A percentile compares a stretch with the other conserved stretches of the same genome.
Evolutionary conservation across 2,329 filamentous ascomycete species (phyloP).

Genomic region (Samsoniella hepiali): DNA sequence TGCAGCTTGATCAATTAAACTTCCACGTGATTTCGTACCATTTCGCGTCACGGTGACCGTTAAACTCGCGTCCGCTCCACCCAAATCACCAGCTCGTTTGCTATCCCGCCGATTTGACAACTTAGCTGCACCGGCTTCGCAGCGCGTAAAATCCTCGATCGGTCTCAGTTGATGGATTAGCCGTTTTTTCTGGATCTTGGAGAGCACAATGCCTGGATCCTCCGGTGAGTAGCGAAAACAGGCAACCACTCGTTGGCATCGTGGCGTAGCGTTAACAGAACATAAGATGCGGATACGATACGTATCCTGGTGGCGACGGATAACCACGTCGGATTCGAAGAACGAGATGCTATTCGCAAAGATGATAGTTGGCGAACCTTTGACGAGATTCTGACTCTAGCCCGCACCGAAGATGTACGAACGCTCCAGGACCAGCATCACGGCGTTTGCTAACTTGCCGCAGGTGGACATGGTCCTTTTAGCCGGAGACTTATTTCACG

Average conservation of each 20-base stretch:
- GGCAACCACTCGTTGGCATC: background rate
- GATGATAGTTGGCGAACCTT: conserved; percentile 97
- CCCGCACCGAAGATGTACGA: conserved; percentile 71
- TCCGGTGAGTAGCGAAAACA: background rate
- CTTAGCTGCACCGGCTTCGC: background rate
- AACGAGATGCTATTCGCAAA: conserved; percentile 88
- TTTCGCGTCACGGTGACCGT: conserved; percentile 14
- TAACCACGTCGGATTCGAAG: conserved; percentile 95
- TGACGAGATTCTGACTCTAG: conserved; percentile 89
- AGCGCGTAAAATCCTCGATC: background rate
- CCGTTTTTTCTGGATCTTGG: too few relatives aligned
- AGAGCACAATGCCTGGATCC: background rate
- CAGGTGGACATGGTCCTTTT: conserved; percentile 94
- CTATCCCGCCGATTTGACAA: background rate
- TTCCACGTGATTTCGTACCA: conserved; percentile 19
- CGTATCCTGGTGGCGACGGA: conserved; percentile 92
- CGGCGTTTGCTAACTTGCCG: background rate
- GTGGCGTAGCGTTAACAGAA: background rate
- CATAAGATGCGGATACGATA: conserved; percentile 71
- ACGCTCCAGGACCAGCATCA: background rate
- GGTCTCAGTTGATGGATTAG: background rate
- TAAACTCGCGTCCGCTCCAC: conserved; percentile 12
- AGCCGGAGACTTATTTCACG: conserved; percentile 92
- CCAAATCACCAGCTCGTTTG: conserved; percentile 1
- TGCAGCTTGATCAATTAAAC: conserved; percentile 4